Evolutionary conservation across 345 rosid genomes (phyloP).

Genomic region (Atalantia buxifolia): DNA sequence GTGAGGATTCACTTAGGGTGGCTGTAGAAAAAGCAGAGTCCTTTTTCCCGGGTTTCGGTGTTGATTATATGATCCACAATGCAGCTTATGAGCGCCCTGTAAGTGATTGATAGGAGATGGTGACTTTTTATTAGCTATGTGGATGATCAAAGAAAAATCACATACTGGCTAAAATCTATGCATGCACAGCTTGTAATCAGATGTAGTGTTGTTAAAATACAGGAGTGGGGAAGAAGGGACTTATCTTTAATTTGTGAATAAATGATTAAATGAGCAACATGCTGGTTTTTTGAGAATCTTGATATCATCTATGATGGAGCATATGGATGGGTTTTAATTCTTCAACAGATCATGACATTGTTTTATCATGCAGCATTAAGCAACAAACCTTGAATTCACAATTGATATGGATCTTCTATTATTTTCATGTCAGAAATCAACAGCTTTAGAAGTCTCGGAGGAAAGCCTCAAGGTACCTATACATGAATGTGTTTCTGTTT

Average conservation of each 20-base stretch:
- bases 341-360: background rate
- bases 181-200: background rate
- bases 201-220: background rate
- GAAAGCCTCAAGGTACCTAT: conserved; percentile 68
- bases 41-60: conserved; percentile 60
- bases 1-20: conserved; percentile 60
- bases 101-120: conserved; percentile 25
- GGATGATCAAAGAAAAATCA: background rate
- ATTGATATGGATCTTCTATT: background rate
- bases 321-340: background rate
- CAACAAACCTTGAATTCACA: background rate
- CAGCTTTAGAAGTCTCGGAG: conserved; percentile 68
- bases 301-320: background rate
- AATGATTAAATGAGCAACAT: background rate
- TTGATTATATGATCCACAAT: conserved; percentile 85
- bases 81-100: conserved; percentile 97
- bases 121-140: background rate
- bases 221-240: background rate
- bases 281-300: background rate
- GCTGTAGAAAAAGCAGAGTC: conserved; percentile 76
- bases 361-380: background rate
- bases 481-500: background rate
- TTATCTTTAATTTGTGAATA: background rate
- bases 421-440: conserved; percentile 59
- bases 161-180: background rate